Conservation (phyloP, 2,329 filamentous ascomycete species). For the Talaromyces funiculosus region DNA sequence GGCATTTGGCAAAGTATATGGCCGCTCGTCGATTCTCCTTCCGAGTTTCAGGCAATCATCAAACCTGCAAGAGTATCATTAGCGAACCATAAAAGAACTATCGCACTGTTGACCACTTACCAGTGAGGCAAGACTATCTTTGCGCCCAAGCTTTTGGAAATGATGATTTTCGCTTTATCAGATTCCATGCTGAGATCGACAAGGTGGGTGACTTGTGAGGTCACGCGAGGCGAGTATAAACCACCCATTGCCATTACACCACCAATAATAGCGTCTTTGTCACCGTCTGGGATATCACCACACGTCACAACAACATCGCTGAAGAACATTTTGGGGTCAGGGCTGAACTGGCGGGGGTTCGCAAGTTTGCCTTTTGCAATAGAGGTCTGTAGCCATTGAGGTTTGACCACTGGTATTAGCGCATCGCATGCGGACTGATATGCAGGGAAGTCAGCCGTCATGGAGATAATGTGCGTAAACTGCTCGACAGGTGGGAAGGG, state of each 20-base stretch:
- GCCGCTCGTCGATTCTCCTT: slow-evolving; percentile 79
- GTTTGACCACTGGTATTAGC: slow-evolving; percentile 78
- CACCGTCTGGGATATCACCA: slow-evolving; percentile 74
- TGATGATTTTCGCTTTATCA: slow-evolving; percentile 55
- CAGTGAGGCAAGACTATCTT: slow-evolving; percentile 92
- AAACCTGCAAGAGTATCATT: slow-evolving; percentile 57
- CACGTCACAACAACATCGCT: slow-evolving; percentile 77
- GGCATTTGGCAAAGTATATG: slow-evolving; percentile 79
- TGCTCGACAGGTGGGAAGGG: slow-evolving; percentile 37
- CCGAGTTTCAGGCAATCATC: slow-evolving; percentile 93
- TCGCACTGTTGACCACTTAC: slow-evolving; percentile 42
- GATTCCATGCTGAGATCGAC: slow-evolving; percentile 74
- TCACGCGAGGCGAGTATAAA: slow-evolving; percentile 65
- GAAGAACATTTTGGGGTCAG: slow-evolving; percentile 86
- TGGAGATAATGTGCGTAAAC: slow-evolving; percentile 63
- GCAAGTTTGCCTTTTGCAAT: slow-evolving; percentile 64
- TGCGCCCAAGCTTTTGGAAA: slow-evolving; percentile 60
- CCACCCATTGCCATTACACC: slow-evolving; percentile 87
- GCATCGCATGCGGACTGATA: slow-evolving; percentile 68
- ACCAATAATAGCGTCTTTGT: slow-evolving; percentile 87
- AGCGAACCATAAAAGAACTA: not conserved
- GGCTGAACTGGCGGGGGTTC: slow-evolving; percentile 78
- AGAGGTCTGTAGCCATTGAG: slow-evolving; percentile 71
- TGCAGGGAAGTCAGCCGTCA: slow-evolving; percentile 85
- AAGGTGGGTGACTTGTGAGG: slow-evolving; percentile 76